Conservation (phyloP, 1,284 basidiomycete species). For the Pseudozyma pruni region DNA sequence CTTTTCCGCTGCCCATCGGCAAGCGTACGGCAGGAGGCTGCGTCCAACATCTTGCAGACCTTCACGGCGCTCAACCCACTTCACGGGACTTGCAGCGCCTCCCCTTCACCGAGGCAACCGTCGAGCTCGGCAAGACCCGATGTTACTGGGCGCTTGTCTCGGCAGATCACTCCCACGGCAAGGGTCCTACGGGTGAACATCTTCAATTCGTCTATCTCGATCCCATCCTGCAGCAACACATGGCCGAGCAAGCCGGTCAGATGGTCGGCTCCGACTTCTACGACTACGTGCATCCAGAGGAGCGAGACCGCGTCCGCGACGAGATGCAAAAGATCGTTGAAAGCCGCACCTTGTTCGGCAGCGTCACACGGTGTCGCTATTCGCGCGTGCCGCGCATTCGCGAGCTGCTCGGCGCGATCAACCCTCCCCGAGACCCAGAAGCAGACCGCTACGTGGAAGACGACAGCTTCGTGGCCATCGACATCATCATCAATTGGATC, state of each 20-base stretch:
- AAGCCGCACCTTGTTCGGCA: constrained; percentile 85
- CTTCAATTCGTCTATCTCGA: constrained; percentile 88
- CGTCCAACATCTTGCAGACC: constrained; percentile 4
- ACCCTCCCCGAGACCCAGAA: constrained; percentile 70
- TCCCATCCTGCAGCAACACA: constrained; percentile 81
- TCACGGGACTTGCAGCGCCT: constrained; percentile 1
- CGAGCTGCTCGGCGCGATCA: constrained; percentile 69
- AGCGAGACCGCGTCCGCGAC: constrained; percentile 70
- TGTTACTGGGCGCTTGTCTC: constrained; percentile 58
- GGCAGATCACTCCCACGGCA: constrained; percentile 23
- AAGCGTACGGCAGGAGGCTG: constrained; percentile 26
- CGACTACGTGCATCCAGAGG: constrained; percentile 88
- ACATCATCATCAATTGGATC: constrained; percentile 94
- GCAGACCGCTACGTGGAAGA: constrained; percentile 79
- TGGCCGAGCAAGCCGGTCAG: constrained; percentile 76
- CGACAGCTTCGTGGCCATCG: constrained; percentile 84
- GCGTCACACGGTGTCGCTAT: constrained; percentile 80
- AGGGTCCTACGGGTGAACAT: constrained; percentile 67
- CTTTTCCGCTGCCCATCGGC: constrained; percentile 35
- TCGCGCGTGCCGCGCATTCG: constrained; percentile 70
- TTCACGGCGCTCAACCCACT: background rate
- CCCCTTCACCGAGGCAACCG: constrained; percentile 14
- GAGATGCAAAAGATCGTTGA: constrained; percentile 83
- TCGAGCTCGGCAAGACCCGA: constrained; percentile 44
- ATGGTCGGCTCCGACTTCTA: constrained; percentile 82